phyloP scores from a whole-genome alignment of 2,329 filamentous ascomycete species.

The Amylocarpus encephaloides region DNA sequence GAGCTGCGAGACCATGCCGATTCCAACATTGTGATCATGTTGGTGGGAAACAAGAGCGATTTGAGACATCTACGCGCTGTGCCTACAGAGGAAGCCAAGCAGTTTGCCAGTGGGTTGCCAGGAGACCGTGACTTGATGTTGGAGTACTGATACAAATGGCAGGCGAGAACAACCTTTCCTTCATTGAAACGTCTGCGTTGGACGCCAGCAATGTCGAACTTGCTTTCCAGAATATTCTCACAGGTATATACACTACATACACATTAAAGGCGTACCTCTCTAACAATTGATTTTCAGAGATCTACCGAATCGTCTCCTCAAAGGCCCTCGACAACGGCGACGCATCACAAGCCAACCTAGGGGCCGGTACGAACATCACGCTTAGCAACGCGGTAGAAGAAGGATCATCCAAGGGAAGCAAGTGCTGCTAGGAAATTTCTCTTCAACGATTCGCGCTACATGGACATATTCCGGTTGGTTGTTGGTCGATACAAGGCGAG shows the following conservation, averaged over 20 bases:
- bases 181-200: slow-evolving; percentile 98
- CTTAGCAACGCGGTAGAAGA: slow-evolving; percentile 81
- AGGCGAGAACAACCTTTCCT: slow-evolving; percentile 98
- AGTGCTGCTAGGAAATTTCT: slow-evolving; percentile 57
- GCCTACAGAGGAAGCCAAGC: slow-evolving; percentile 94
- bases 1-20: slow-evolving; percentile 97
- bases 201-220: slow-evolving; percentile 99
- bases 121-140: neutral
- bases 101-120: slow-evolving; percentile 74
- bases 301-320: slow-evolving; percentile 98
- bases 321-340: slow-evolving; percentile 93
- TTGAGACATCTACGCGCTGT: slow-evolving; percentile 96
- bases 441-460: slow-evolving; percentile 4
- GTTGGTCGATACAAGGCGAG: slow-evolving; percentile 25
- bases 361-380: slow-evolving; percentile 74
- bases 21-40: slow-evolving; percentile 98
- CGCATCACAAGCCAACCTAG: slow-evolving; percentile 70
- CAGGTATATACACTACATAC: slow-evolving; percentile 51
- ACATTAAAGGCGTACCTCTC: neutral
- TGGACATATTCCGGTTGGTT: slow-evolving; percentile 26
- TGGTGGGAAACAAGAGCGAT: slow-evolving; percentile 99
- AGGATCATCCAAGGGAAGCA: slow-evolving; percentile 66
- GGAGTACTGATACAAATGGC: slow-evolving; percentile 27
- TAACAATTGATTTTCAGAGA: slow-evolving; percentile 55
- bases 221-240: slow-evolving; percentile 98